Percentiles rank a stretch among this genome's conserved stretches.
phyloP scores from a whole-genome alignment of 1,284 basidiomycete species.

The Pseudozyma pruni region DNA sequence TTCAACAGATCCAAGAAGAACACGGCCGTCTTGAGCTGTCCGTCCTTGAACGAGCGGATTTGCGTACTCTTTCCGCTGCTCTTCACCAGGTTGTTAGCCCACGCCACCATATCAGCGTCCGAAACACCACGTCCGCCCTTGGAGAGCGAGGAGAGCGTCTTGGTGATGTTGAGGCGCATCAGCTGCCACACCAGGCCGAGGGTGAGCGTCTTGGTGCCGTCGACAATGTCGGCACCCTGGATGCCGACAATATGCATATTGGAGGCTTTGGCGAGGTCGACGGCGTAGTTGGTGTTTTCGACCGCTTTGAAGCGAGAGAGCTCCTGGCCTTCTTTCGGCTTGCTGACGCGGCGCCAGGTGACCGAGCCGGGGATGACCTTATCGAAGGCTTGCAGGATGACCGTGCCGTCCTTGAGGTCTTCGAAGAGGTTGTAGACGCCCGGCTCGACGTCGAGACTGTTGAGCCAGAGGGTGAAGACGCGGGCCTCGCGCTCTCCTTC shows the following conservation, averaged over 20 bases:
- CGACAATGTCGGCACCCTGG: slow-evolving; percentile 96
- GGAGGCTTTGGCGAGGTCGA: slow-evolving; percentile 90
- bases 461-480: slow-evolving; percentile 97
- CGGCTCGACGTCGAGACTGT: slow-evolving; percentile 94
- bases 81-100: slow-evolving; percentile 92
- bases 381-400: slow-evolving; percentile 95
- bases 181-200: slow-evolving; percentile 97
- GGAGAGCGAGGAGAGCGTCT: slow-evolving; percentile 83
- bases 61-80: slow-evolving; percentile 75
- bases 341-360: slow-evolving; percentile 90
- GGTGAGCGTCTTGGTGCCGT: slow-evolving; percentile 88
- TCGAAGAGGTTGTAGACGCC: slow-evolving; percentile 96
- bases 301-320: slow-evolving; percentile 95
- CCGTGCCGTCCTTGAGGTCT: slow-evolving; percentile 87
- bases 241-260: slow-evolving; percentile 97
- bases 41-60: slow-evolving; percentile 94
- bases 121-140: slow-evolving; percentile 81
- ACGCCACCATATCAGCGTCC: slow-evolving; percentile 92
- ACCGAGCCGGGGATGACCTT: slow-evolving; percentile 92
- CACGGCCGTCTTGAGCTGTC: slow-evolving; percentile 84
- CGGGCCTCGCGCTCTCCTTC: slow-evolving; percentile 97
- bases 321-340: slow-evolving; percentile 83
- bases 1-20: slow-evolving; percentile 96
- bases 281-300: slow-evolving; percentile 96
- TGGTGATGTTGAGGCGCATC: slow-evolving; percentile 92